These are phyloP conservation scores for Cryptosporidium sp. DNA, from an alignment of 169 alveolate species.

Conservation along the genomic window DNA sequence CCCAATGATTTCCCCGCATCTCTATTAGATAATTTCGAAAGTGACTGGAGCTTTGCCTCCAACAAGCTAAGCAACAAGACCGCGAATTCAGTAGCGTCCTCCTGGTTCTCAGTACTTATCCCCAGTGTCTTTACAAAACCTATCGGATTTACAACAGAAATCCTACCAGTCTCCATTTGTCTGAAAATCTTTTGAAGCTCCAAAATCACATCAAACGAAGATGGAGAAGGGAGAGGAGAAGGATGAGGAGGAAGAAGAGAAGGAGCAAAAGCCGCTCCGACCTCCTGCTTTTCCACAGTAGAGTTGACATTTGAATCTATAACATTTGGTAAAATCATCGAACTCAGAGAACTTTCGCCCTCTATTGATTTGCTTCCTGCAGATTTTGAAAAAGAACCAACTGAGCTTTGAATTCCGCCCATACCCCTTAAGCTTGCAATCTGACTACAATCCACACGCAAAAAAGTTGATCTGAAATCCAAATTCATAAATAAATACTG, in stretches of 20 bases:
- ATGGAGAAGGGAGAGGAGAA: background rate
- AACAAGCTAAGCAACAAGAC: conserved; percentile 38
- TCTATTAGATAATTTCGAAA: conserved; percentile 2
- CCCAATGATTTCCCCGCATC: background rate
- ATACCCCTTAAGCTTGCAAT: background rate
- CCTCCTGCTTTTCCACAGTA: background rate
- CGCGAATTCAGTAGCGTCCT: conserved; percentile 72
- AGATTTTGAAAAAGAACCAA: background rate
- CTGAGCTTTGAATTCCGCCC: background rate
- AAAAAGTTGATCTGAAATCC: conserved; percentile 66
- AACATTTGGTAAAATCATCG: conserved; percentile 26
- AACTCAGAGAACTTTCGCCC: conserved; percentile 55
- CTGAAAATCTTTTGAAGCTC: conserved; percentile 67
- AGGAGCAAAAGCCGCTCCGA: background rate
- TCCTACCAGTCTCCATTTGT: conserved; percentile 60
- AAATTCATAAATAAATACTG: conserved; percentile 74
- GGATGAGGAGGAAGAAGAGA: background rate
- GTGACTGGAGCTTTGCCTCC: conserved; percentile 33
- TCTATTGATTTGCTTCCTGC: background rate
- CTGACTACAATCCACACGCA: conserved; percentile 7
- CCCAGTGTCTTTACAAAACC: conserved; percentile 61
- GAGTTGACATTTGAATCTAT: background rate
- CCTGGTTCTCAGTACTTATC: conserved; percentile 73
- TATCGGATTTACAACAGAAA: conserved; percentile 50
- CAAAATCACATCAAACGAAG: conserved; percentile 26